phyloP scores from a whole-genome alignment of 2,329 filamentous ascomycete species.

The Dactylellina cionopaga region DNA sequence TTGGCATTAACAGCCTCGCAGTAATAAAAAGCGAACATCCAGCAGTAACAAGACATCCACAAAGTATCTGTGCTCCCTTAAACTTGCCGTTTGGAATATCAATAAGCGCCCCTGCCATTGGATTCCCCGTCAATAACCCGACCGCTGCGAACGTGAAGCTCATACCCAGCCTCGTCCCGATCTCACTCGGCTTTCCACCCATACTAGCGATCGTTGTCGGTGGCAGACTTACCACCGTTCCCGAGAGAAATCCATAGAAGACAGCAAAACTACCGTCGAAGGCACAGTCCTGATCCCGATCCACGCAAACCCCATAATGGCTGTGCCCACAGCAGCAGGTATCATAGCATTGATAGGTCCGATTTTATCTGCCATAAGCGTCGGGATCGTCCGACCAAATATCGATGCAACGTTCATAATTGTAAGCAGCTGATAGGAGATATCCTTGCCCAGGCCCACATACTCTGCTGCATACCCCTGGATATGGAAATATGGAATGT shows the following conservation, averaged over 20 bases:
- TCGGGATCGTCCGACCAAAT: conserved; percentile 65
- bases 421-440: conserved; percentile 64
- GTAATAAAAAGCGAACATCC: conserved; percentile 20
- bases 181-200: conserved; percentile 31
- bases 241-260: conserved; percentile 65
- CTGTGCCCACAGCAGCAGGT: conserved; percentile 59
- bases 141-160: conserved; percentile 41
- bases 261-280: conserved; percentile 63
- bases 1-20: conserved; percentile 19
- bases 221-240: conserved; percentile 63
- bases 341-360: conserved; percentile 63
- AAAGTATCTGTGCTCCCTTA: conserved; percentile 39
- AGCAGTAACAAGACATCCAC: conserved; percentile 28
- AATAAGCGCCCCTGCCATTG: conserved; percentile 41
- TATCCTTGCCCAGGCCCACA: conserved; percentile 62
- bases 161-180: conserved; percentile 49
- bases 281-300: conserved; percentile 60
- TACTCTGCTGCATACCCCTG: conserved; percentile 62
- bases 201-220: conserved; percentile 62
- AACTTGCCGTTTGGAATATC: conserved; percentile 47
- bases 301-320: conserved; percentile 63
- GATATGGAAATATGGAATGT: conserved; percentile 64
- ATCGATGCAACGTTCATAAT: conserved; percentile 67
- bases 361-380: conserved; percentile 62
- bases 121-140: conserved; percentile 47